phyloP scores from a whole-genome alignment of 768 basidiomycete species.

The Sporobolomyces phaffii region DNA sequence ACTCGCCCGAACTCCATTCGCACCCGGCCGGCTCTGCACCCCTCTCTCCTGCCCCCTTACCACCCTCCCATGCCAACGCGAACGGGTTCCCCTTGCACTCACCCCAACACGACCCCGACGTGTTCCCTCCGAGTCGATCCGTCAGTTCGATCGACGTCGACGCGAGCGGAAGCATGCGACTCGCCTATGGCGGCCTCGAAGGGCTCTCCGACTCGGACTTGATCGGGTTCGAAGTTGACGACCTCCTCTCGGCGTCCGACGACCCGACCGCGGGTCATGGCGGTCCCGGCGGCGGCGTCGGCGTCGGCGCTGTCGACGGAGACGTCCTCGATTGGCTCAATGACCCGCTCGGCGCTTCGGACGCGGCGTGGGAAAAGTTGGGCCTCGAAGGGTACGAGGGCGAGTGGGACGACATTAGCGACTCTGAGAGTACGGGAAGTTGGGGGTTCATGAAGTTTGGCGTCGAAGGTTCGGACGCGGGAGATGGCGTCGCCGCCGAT shows the following conservation, averaged over 20 bases:
- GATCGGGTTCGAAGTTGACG: conserved; percentile 94
- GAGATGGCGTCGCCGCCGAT: conserved; percentile 26
- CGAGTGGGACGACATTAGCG: conserved; percentile 77
- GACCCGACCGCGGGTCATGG: conserved; percentile 47
- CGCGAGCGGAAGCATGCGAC: conserved; percentile 51
- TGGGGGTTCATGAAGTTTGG: conserved; percentile 70
- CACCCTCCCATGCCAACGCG: conserved; percentile 38
- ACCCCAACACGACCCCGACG: conserved; percentile 58
- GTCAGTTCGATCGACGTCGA: conserved; percentile 31
- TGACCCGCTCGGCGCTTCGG: conserved; percentile 29
- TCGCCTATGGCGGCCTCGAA: conserved; percentile 78
- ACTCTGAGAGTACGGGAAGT: conserved; percentile 78
- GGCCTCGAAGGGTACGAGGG: conserved; percentile 52
- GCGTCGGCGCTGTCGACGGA: too few relatives aligned
- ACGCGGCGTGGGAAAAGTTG: conserved; percentile 70
- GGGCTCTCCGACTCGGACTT: conserved; percentile 67
- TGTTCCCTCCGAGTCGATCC: conserved; percentile 81
- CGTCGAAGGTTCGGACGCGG: conserved; percentile 49
- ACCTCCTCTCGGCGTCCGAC: conserved; percentile 57
- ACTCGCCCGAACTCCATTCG: conserved; percentile 53
- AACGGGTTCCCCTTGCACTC: conserved; percentile 13
- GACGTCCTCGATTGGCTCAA: conserved; percentile 45
- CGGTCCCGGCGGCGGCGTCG: conserved; percentile 42
- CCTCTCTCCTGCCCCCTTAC: conserved; percentile 34
- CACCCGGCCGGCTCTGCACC: conserved; percentile 45